phyloP scores from a whole-genome alignment of 2,329 filamentous ascomycete genomes.

The Lachnellula hyalina region DNA sequence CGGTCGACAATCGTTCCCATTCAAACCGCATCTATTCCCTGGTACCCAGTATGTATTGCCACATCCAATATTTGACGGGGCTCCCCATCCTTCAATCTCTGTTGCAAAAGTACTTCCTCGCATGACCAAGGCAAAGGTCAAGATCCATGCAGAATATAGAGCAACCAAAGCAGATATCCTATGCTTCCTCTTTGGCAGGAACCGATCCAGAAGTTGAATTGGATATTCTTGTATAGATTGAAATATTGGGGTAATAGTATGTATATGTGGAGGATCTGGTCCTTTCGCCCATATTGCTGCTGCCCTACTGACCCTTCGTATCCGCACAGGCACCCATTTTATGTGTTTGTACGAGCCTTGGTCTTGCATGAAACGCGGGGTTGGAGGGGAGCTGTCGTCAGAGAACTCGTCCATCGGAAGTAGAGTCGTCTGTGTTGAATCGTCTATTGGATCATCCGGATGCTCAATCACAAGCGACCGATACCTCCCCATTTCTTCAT shows the following conservation, averaged over 20 bases:
- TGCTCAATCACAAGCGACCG: conserved; percentile 19
- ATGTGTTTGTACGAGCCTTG: conserved; percentile 40
- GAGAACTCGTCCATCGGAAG: conserved; percentile 41
- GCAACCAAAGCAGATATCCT: conserved; percentile 52
- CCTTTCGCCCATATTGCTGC: conserved; percentile 49
- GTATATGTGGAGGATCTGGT: conserved; percentile 46
- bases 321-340: conserved; percentile 55
- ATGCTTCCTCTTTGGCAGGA: conserved; percentile 54
- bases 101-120: conserved; percentile 53
- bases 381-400: conserved; percentile 39
- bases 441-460: conserved; percentile 29
- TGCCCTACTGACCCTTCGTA: conserved; percentile 41
- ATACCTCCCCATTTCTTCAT: conserved; percentile 20
- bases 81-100: conserved; percentile 63
- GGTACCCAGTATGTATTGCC: conserved; percentile 64
- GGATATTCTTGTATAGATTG: conserved; percentile 64
- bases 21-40: conserved; percentile 67
- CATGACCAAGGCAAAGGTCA: conserved; percentile 65
- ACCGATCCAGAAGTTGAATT: conserved; percentile 55
- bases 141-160: conserved; percentile 62
- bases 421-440: conserved; percentile 19
- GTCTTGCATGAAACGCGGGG: conserved; percentile 57
- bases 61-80: conserved; percentile 61
- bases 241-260: conserved; percentile 55
- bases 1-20: conserved; percentile 69